Evolutionary conservation across 345 rosid genomes (phyloP).

Genomic region (Euphorbia pulcherrima): DNA sequence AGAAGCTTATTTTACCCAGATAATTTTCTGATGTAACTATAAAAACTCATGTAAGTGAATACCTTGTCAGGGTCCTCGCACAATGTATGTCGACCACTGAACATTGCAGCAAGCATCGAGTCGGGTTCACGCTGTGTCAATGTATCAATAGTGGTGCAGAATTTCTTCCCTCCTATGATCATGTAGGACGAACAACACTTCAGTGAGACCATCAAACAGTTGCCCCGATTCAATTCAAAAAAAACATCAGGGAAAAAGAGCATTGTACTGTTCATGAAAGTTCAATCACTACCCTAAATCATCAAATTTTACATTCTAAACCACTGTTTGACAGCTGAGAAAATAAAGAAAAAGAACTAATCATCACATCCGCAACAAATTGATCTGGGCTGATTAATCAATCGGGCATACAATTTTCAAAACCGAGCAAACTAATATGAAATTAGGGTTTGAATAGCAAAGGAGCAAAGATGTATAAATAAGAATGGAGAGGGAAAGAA

Average conservation of each 20-base stretch:
- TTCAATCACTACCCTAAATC: background rate
- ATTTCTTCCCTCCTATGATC: conserved; percentile 73
- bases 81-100: conserved; percentile 75
- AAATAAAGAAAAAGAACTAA: background rate
- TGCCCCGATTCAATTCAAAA: background rate
- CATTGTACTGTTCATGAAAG: background rate
- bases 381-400: too few species aligned
- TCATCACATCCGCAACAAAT: background rate
- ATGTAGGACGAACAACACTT: background rate
- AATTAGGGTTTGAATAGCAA: too few species aligned
- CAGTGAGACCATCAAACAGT: background rate
- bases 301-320: background rate
- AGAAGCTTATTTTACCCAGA: background rate
- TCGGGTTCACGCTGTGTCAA: conserved; percentile 83
- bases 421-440: too few species aligned
- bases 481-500: background rate
- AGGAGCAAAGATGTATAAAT: too few species aligned
- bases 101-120: conserved; percentile 92
- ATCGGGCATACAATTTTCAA: too few species aligned
- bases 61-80: conserved; percentile 58
- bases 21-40: background rate
- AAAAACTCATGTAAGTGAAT: background rate
- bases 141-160: conserved; percentile 71
- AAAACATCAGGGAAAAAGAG: background rate
- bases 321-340: background rate